Percentiles rank a stretch among this genome's conserved stretches.
Evolutionary conservation across 768 basidiomycete species (phyloP).

Genomic region (Tulasnella calospora): DNA sequence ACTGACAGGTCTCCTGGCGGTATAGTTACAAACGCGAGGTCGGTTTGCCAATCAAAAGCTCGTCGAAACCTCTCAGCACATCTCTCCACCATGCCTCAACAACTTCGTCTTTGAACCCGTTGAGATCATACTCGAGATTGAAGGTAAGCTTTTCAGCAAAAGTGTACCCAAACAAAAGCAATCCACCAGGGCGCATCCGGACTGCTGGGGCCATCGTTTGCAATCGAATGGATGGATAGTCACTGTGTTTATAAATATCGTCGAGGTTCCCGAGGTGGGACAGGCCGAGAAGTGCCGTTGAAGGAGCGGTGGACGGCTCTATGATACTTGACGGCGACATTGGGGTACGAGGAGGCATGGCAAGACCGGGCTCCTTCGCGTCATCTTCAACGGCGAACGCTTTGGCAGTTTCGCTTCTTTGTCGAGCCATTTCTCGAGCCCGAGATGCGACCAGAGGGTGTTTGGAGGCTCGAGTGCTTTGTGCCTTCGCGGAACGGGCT

Average conservation of each 20-base stretch:
- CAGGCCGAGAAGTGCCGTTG: conserved; percentile 63
- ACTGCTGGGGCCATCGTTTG: conserved; percentile 77
- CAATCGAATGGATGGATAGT: conserved; percentile 53
- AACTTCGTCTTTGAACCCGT: conserved; percentile 59
- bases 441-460: conserved; percentile 57
- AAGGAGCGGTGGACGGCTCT: conserved; percentile 37
- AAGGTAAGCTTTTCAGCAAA: conserved; percentile 71
- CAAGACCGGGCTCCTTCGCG: conserved; percentile 3
- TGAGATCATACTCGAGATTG: conserved; percentile 72
- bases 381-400: conserved; percentile 75
- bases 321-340: background rate
- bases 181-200: conserved; percentile 66
- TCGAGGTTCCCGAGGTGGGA: conserved; percentile 81
- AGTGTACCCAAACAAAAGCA: conserved; percentile 79
- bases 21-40: background rate
- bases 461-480: conserved; percentile 61
- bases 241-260: conserved; percentile 66
- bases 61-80: conserved; percentile 51
- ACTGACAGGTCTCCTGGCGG: background rate
- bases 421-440: conserved; percentile 57
- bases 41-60: conserved; percentile 44
- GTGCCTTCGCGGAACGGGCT: conserved; percentile 59
- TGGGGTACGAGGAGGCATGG: background rate
- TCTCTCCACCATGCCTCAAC: conserved; percentile 67
- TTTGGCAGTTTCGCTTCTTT: conserved; percentile 56